Evolutionary conservation across 306 rosid species (phyloP).

Genomic region (Rubus parviflorus): DNA sequence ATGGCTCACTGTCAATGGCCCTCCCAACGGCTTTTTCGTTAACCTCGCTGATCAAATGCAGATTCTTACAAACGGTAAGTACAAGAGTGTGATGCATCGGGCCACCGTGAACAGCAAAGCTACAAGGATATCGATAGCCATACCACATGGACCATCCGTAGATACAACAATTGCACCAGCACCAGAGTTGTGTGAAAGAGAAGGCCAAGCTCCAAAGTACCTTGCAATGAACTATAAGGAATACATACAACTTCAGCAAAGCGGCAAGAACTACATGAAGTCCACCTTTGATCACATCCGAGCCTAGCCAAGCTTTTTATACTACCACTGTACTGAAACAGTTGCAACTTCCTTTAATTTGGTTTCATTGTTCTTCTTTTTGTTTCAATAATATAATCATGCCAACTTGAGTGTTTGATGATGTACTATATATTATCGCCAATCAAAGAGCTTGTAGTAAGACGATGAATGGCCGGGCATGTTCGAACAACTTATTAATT

Average conservation of each 20-base stretch:
- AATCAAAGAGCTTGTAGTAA: too few species aligned
- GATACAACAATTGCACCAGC: slow-evolving; percentile 49
- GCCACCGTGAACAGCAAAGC: slow-evolving; percentile 43
- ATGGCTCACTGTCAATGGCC: slow-evolving; percentile 23
- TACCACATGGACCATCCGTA: slow-evolving; percentile 44
- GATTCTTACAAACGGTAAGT: slow-evolving; percentile 53
- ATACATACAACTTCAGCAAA: slow-evolving; percentile 40
- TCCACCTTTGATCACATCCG: slow-evolving; percentile 32
- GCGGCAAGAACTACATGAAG: slow-evolving; percentile 25
- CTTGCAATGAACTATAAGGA: slow-evolving; percentile 39
- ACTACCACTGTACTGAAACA: not conserved
- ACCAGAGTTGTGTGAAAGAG: slow-evolving; percentile 34
- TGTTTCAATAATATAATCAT: not conserved
- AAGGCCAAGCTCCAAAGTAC: slow-evolving; percentile 38
- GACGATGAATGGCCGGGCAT: too few species aligned
- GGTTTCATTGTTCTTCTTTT: not conserved
- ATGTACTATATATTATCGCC: too few species aligned
- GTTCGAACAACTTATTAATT: too few species aligned
- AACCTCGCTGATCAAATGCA: slow-evolving; percentile 21
- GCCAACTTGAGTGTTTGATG: not conserved
- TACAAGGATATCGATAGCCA: slow-evolving; percentile 48
- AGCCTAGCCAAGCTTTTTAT: not conserved
- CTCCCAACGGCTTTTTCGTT: slow-evolving; percentile 23
- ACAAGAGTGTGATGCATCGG: slow-evolving; percentile 48
- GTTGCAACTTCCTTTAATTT: not conserved